Evolutionary conservation across 371 early-diverging fungal genomes (phyloP), one percentile per base, ranked within the genome.

Genomic region (Mortierella sp.): DNA sequence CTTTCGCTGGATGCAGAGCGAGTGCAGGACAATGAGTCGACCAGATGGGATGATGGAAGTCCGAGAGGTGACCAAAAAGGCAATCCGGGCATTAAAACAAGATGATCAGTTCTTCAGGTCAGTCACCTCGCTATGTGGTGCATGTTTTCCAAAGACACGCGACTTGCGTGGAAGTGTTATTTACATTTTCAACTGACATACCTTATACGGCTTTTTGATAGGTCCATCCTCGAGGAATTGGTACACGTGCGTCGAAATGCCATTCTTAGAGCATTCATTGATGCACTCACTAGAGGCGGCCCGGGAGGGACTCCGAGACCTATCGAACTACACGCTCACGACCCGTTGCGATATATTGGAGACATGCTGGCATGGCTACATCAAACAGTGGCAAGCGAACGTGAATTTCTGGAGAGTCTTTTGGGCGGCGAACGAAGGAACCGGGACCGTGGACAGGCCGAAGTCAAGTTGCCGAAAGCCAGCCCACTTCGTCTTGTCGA

Each of bases 341-440:
- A 98, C 67, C 92, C 97, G 2, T 70, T 92, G 56, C 83, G 96
- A 30, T 97, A 96, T 67, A 87, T 92, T 50, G 97, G 97, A 11
- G 98, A 97, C 63, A 95, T 97, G 93, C 80, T 97, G 14, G 97
- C 97, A 1, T 98, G 97, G 97, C 72, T 96, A 1, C 98, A 98
- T 84, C 96, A 96, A 81, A 90, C 95, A 1, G 86, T 89, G 37
- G 95, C 95, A 9, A 85, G 89, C 24, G 97, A 96, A 79, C 84
- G 89, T 19, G 97, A 97, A 76, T 89, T 95, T 78, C 78, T 96
- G 26, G 94, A 96, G 60, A 85, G 87, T 31, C 69, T 95, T 42
- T 84, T 95, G 60, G 81, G 79, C 14, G 50, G 57, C 32, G 78
- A 70, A 27, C 39, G 50, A 17, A 52, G 55, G 42, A 59, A 46